phyloP scores from a whole-genome alignment of 83 land plant genomes.

The Picea mariana region DNA sequence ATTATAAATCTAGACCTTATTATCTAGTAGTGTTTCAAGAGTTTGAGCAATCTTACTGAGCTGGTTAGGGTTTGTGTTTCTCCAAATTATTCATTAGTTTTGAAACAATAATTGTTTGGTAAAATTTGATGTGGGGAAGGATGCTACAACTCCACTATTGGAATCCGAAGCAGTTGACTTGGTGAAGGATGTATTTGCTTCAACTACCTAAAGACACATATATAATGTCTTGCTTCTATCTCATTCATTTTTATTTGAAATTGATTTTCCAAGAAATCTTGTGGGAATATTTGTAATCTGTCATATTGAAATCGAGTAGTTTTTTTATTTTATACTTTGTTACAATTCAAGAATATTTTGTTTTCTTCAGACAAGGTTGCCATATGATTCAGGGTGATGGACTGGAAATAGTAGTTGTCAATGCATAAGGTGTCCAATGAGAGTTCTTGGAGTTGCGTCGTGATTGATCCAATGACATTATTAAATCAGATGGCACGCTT shows the following conservation, averaged over 20 bases:
- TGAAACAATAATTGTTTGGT: not conserved
- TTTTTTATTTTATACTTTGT: not conserved
- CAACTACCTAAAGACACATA: constrained; percentile 91
- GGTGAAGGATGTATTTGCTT: constrained; percentile 89
- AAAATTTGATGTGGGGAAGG: constrained; percentile 39
- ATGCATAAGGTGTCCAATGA: constrained; percentile 56
- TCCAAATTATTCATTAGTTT: not conserved
- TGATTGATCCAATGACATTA: constrained; percentile 39
- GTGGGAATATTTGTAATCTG: not conserved
- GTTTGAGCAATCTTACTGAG: not conserved
- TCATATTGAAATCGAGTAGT: not conserved
- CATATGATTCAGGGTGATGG: constrained; percentile 69
- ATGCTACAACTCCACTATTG: constrained; percentile 82
- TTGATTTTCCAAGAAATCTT: not conserved
- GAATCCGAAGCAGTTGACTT: constrained; percentile 87
- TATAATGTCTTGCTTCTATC: constrained; percentile 58
- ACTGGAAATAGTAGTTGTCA: constrained; percentile 77
- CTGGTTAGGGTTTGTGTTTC: not conserved
- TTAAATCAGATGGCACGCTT: too few relatives aligned
- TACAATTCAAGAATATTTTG: not conserved
- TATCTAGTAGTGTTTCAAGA: not conserved
- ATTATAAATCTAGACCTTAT: not conserved
- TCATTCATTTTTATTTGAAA: not conserved
- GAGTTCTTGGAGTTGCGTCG: constrained; percentile 60
- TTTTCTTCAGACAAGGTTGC: not conserved